Percentiles rank a stretch among this genome's conserved stretches.
phyloP scores from a whole-genome alignment of 1,284 basidiomycete genomes.

The Leccinum griseonigrum region DNA sequence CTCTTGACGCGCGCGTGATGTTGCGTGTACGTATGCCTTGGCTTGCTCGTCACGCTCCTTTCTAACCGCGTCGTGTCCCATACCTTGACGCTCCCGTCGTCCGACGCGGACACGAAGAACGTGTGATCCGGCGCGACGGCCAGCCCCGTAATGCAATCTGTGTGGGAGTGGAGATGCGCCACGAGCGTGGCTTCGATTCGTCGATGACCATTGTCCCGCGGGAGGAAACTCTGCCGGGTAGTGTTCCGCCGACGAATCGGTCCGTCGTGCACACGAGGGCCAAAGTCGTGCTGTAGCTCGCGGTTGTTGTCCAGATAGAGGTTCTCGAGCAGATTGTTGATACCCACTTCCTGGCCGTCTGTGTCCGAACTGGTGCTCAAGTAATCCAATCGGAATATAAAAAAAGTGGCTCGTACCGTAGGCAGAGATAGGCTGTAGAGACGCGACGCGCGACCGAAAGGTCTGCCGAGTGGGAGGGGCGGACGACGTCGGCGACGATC shows the following conservation, averaged over 20 bases:
- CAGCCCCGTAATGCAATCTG: conserved; percentile 75
- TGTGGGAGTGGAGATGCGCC: conserved; percentile 84
- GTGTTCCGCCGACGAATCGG: conserved; percentile 74
- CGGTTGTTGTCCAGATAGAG: conserved; percentile 85
- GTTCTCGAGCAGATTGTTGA: conserved; percentile 83
- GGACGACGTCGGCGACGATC: conserved; percentile 65
- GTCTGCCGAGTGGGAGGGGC: conserved; percentile 49
- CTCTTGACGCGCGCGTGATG: conserved; percentile 80
- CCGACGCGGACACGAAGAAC: conserved; percentile 90
- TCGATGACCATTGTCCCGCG: conserved; percentile 41
- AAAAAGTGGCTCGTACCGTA: conserved; percentile 54
- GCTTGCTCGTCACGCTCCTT: conserved; percentile 71
- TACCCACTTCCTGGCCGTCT: conserved; percentile 84
- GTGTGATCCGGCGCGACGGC: conserved; percentile 91
- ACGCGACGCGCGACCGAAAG: conserved; percentile 44
- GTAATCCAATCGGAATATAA: neutral
- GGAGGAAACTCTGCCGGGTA: conserved; percentile 59
- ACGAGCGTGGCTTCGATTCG: conserved; percentile 77
- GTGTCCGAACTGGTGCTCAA: conserved; percentile 27
- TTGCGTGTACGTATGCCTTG: conserved; percentile 73
- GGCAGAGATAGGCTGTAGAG: conserved; percentile 59
- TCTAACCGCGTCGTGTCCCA: conserved; percentile 83
- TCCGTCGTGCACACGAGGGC: conserved; percentile 79
- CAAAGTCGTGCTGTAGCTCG: conserved; percentile 86
- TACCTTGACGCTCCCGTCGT: conserved; percentile 81